Evolutionary conservation across 345 rosid species (phyloP), one percentile per base, ranked within the genome.

Genomic region (rapeseed (Brassica napus)): DNA sequence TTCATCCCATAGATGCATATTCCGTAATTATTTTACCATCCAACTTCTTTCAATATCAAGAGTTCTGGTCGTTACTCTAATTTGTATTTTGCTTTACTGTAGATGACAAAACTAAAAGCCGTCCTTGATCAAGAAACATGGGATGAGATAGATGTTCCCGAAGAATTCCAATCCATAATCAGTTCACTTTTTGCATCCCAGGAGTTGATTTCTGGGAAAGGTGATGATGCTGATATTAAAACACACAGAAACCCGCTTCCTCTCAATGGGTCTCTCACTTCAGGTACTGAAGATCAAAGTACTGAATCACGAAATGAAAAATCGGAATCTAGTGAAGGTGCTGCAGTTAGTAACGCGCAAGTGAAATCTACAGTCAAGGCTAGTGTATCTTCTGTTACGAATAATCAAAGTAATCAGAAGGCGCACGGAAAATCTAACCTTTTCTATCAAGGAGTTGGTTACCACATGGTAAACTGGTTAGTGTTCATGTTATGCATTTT

Each of bases 401-500:
- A 68, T 83, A 89, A 80, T 79, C 89, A 79, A 71, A 83, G 83
- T 86, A 87, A 82, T 65, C 54, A 52, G 35, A 94, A 87, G 86
- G 94, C 86, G 28, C 92, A 83, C 21, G 88, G 90, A 77, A 91
- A 87, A 82, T 69, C 89, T 69, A 64, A 79, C 35, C 97, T 95
- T 78, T 59, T 71, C 71, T 89, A 81, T 85, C 91, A 86, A 83
- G 97, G 93, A 83, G 91, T 87, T 87, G 85, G 97, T 66, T 95
- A 93, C 85, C 99, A 88, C 89, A 93, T 93, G 97, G 99, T 95
- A 85, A 95, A 95, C 94, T 95, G 98, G 99, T 95, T 85, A 95
- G 99, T 92, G 79, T 74, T 84, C 88, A 80, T 75, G 49, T 77
- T 72, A 69, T 64, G 62, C 69, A 61, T 58, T 71, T 70, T n/a